Evolutionary conservation across 2,329 filamentous ascomycete genomes (phyloP), one percentile per base, ranked within the genome.

Genomic region (Elsinoe batatas): DNA sequence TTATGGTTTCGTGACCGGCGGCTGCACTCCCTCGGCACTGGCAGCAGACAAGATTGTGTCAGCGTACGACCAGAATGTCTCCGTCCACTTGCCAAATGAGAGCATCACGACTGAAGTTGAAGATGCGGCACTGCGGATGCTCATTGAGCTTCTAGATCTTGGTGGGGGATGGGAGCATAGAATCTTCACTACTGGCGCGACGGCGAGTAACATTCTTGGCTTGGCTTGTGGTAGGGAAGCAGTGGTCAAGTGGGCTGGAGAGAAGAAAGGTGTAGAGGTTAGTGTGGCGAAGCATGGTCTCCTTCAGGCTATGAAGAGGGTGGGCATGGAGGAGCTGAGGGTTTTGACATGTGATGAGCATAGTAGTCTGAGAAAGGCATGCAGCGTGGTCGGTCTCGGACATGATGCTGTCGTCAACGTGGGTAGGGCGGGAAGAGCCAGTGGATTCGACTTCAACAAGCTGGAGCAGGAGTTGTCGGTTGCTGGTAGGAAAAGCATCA

Each of bases 1-100:
- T 75, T 94, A 88, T 68, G 91, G 89, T 58, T 95, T 96, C 67
- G 86, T 96, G 5, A 95, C 85, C 0, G 91, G 91, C 43, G 87
- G 88, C 12, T 76, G 79, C 6, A 87, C 91, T 0, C 88, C 89
- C 5, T 82, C 89, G 20, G 90, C 90, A 32, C 79, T 85, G 62
- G 80, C 88, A 54, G 91, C 89, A 1, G 91, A 96, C 68, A 86
- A 89, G 60, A 71, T 95, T n/a, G 89, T 91, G 58, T 84, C 84
- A 4, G 79, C 81, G 7, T 79, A 85, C 58, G 91, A 96, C 67
- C 88, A 95, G 67, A 95, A 91, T 68, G 83, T 90, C 3, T 79
- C 84, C 57, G 87, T 95, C 0, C 90, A 96, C 67, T 74, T 95
- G 1, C 84, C 88, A 0, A 73, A 76, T 17, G 87, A 95, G 68